Evolutionary conservation across 495 filamentous ascomycete genomes (phyloP).

Genomic region (Aspergillus panamensis): DNA sequence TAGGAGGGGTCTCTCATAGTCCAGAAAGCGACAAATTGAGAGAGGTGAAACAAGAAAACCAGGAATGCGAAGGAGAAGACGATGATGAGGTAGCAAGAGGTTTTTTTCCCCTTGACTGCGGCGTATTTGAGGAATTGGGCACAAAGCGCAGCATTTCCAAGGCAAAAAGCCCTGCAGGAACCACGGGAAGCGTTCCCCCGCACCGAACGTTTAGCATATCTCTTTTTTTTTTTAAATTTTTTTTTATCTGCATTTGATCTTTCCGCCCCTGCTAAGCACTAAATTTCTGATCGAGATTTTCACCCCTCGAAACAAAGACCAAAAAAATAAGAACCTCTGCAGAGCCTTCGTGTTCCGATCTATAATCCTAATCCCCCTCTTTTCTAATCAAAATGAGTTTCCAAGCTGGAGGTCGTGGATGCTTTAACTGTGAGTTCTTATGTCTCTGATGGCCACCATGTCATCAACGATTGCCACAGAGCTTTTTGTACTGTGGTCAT

Average conservation of each 20-base stretch:
- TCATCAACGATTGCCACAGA: constrained; percentile 1
- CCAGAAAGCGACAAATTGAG: too few relatives aligned
- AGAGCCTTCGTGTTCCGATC: constrained; percentile 9
- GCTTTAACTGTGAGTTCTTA: constrained; percentile 74
- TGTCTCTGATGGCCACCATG: constrained; percentile 8
- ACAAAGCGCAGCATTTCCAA: constrained; percentile 11
- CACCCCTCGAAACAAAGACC: constrained; percentile 8
- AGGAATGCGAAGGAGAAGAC: background rate
- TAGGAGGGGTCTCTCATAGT: too few relatives aligned
- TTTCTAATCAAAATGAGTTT: constrained; percentile 45
- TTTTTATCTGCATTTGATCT: constrained; percentile 23
- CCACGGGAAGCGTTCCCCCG: constrained; percentile 35
- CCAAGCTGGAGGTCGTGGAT: constrained; percentile 57
- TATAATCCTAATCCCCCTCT: constrained; percentile 10
- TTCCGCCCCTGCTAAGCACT: constrained; percentile 19
- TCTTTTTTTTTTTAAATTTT: constrained; percentile 16
- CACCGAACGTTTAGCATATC: constrained; percentile 24
- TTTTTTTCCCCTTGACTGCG: background rate
- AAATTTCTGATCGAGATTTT: constrained; percentile 25
- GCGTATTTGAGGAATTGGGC: constrained; percentile 1
- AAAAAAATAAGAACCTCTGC: constrained; percentile 9
- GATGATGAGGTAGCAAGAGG: background rate
- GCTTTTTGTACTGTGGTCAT: constrained; percentile 6
- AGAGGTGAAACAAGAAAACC: background rate
- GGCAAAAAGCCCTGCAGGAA: constrained; percentile 21